Evolutionary conservation across 1,284 basidiomycete species (phyloP), one percentile per base, ranked within the genome.

Genomic region (Sphaerobolus stellatus): DNA sequence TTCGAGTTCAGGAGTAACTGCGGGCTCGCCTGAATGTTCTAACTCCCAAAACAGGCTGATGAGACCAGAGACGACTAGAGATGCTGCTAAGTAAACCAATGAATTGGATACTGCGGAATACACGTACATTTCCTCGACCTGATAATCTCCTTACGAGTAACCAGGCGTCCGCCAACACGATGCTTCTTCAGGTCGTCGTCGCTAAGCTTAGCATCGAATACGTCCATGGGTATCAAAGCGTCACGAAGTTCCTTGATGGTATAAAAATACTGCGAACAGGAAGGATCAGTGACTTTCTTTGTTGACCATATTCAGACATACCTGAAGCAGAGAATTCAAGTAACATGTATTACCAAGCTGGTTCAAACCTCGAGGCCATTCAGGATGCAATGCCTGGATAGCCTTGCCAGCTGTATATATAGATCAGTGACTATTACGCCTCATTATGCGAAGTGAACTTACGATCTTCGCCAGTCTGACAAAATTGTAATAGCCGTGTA

Each of bases 301-400:
- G 9, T n/a, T 28, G 43, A 52, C 24, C 8, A 34, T 40, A 33
- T 38, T 22, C 11, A 20, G 14, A 57, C 69, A 22, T 60, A 85
- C 86, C 76, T 91, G 88, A 1, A 93, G 74, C 24, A 94, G 72
- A 18, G 92, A 94, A 68, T 95, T 95, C 52, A 96, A 78, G 68
- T 95, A 96, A 67, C 92, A 95, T 0, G 92, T 95, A 65, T 97
- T 97, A 50, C 93, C 93, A 30, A 97, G 83, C 66, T 96, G 94
- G 66, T 94, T 91, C 30, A 95, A 78, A 1, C 94, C 93, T 51
- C 92, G 81, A 14, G 94, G 94, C 63, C 87, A 76, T 57, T 92
- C 89, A 2, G 75, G 73, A 34, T 80, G 76, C 4, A 75, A 80
- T 27, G 76, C 72, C 4, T 72, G 66, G 30, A 71, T 64, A 9